Evolutionary conservation across 495 filamentous ascomycete genomes (phyloP).

Genomic region (Mytilinidion resinicola): DNA sequence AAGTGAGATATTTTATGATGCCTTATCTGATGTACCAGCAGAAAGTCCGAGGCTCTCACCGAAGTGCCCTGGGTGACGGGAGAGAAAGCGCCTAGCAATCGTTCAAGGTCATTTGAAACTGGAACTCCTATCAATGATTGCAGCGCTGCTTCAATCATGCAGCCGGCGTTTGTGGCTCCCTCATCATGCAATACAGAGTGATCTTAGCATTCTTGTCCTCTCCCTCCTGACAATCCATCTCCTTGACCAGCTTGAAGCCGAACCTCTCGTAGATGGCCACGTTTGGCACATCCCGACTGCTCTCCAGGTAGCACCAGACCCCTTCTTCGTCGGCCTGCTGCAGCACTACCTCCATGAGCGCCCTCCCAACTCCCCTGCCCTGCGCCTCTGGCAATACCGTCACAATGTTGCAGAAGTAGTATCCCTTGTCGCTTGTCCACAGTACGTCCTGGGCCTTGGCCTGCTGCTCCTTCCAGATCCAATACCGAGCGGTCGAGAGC

Average conservation of each 20-base stretch:
- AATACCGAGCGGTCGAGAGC: conserved; percentile 56
- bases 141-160: neutral
- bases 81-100: neutral
- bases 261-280: conserved; percentile 59
- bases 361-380: conserved; percentile 53
- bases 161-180: conserved; percentile 36
- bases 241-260: conserved; percentile 54
- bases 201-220: conserved; percentile 47
- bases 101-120: neutral
- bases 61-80: no score
- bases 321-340: conserved; percentile 53
- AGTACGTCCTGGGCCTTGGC: conserved; percentile 49
- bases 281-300: conserved; percentile 56
- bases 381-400: conserved; percentile 55
- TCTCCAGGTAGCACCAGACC: conserved; percentile 59
- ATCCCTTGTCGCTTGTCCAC: conserved; percentile 55
- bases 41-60: neutral
- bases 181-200: conserved; percentile 47
- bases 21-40: neutral
- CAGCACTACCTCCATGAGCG: conserved; percentile 53
- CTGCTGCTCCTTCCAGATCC: conserved; percentile 59
- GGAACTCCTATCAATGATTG: neutral
- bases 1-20: neutral
- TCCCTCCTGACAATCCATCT: conserved; percentile 58
- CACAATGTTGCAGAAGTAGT: conserved; percentile 67